phyloP scores from a whole-genome alignment of 2,329 filamentous ascomycete species.

The Aspergillus tubingensis region DNA sequence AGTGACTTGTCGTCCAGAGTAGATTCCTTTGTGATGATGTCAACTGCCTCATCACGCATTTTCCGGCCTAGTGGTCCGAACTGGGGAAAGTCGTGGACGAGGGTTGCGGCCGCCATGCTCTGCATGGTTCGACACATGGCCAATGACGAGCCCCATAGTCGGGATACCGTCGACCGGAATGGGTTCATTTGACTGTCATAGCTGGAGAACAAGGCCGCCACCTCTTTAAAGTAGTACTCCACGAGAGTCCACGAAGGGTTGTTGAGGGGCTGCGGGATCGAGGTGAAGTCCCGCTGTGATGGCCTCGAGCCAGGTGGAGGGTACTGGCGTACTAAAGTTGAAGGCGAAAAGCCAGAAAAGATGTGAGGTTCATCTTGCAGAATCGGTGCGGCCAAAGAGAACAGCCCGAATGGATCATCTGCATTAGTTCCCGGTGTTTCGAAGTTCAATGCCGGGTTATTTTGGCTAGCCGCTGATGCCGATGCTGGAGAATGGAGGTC shows the following conservation, averaged over 20 bases:
- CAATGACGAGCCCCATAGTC: conserved; percentile 59
- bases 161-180: conserved; percentile 60
- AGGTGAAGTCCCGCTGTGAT: conserved; percentile 30
- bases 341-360: conserved; percentile 34
- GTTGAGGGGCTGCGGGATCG: conserved; percentile 44
- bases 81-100: conserved; percentile 59
- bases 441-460: conserved; percentile 23
- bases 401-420: conserved; percentile 26
- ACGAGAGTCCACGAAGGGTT: conserved; percentile 59
- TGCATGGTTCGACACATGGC: conserved; percentile 64
- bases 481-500: conserved; percentile 31
- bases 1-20: conserved; percentile 57
- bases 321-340: conserved; percentile 37
- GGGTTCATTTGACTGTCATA: conserved; percentile 65
- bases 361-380: conserved; percentile 20
- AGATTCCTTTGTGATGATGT: conserved; percentile 52
- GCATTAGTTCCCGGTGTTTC: conserved; percentile 20
- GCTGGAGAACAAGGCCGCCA: conserved; percentile 63
- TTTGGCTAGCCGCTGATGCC: conserved; percentile 16
- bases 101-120: conserved; percentile 64
- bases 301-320: conserved; percentile 26
- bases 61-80: conserved; percentile 54
- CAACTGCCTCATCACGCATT: conserved; percentile 55
- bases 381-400: conserved; percentile 28
- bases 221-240: conserved; percentile 66